Evolutionary conservation across 441 rosid species (phyloP).

Genomic region (Melianthus villosus): DNA sequence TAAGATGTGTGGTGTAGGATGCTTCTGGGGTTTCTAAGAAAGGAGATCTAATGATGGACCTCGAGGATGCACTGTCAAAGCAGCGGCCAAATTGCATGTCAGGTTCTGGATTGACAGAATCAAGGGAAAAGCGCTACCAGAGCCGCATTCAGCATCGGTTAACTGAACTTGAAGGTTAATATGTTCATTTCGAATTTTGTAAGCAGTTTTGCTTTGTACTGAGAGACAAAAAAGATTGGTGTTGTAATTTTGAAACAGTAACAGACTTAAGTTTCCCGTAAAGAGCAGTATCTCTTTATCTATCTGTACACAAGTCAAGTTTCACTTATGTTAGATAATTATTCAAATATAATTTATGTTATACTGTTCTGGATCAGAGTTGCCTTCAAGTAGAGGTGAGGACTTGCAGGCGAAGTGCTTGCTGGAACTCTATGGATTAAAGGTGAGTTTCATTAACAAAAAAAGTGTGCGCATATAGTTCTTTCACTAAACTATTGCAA

Average conservation of each 20-base stretch:
- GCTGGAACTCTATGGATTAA: conserved; percentile 83
- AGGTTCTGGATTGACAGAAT: conserved; percentile 35
- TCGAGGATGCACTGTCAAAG: conserved; percentile 60
- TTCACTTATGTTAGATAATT: too few species aligned
- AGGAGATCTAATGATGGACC: conserved; percentile 56
- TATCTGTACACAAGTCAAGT: too few species aligned
- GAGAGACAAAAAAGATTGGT: too few species aligned
- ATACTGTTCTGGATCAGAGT: conserved; percentile 38
- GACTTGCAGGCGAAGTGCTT: conserved; percentile 85
- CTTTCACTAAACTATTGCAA: too few species aligned
- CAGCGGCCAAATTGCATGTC: conserved; percentile 41
- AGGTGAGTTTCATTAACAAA: too few species aligned
- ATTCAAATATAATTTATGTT: too few species aligned
- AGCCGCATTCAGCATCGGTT: conserved; percentile 55
- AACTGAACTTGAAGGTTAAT: conserved; percentile 69
- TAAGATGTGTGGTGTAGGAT: conserved; percentile 26
- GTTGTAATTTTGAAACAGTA: too few species aligned
- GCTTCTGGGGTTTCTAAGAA: conserved; percentile 17
- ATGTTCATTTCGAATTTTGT: too few species aligned
- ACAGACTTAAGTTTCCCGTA: too few species aligned
- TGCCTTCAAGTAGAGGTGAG: conserved; percentile 86
- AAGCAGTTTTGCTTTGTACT: too few species aligned
- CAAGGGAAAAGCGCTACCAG: conserved; percentile 32
- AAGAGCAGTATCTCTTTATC: too few species aligned
- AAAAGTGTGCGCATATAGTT: too few species aligned